Conservation (phyloP, 306 rosid genomes). For the Betula pendula region DNA sequence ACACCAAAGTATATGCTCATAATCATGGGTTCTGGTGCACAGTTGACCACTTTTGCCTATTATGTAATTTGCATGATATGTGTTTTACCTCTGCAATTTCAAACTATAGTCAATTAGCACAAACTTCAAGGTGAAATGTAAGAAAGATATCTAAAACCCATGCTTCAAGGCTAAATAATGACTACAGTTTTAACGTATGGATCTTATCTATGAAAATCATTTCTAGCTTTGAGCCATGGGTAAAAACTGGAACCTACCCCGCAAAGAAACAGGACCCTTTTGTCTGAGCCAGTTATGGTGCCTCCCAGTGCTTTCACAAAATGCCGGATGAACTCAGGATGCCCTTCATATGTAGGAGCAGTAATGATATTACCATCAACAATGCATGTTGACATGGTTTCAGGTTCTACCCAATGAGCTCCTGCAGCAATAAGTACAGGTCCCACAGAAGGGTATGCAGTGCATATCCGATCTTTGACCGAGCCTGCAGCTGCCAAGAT, state of each 20-base stretch:
- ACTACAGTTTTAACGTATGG: no score
- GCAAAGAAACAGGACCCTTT: conserved; percentile 74
- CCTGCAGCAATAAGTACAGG: conserved; percentile 73
- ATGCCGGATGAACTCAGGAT: conserved; percentile 54
- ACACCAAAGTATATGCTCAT: neutral
- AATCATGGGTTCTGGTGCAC: neutral
- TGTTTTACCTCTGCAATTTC: neutral
- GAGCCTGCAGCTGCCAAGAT: conserved; percentile 83
- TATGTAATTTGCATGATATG: neutral
- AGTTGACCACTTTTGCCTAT: neutral
- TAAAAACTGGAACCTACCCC: conserved; percentile 58
- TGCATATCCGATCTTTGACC: conserved; percentile 66
- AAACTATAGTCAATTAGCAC: neutral
- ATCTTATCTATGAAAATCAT: no score
- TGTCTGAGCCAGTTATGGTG: conserved; percentile 55
- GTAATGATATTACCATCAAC: conserved; percentile 77
- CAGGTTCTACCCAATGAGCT: conserved; percentile 88
- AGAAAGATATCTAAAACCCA: neutral
- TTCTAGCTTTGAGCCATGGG: conserved; percentile 13
- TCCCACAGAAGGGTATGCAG: conserved; percentile 50
- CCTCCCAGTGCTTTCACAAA: conserved; percentile 85
- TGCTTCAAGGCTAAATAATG: neutral
- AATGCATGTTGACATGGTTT: conserved; percentile 45
- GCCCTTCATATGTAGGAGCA: conserved; percentile 52
- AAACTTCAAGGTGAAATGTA: neutral